Evolutionary conservation across 2,329 filamentous ascomycete species (phyloP).

Genomic region (Raffaelea arxii): DNA sequence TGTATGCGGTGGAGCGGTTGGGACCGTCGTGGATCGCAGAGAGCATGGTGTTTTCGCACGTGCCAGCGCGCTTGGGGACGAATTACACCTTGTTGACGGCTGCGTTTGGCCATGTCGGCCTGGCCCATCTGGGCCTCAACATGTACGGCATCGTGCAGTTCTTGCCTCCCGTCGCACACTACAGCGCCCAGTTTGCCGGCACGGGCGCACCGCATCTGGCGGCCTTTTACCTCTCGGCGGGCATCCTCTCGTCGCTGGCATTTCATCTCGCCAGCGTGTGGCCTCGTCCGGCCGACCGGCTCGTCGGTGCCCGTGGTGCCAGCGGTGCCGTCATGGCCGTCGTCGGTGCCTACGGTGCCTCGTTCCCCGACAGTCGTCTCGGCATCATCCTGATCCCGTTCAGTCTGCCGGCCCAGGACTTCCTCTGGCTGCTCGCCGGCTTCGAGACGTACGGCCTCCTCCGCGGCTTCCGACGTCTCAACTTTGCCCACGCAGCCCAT

Average conservation of each 20-base stretch:
- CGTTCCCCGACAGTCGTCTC: slow-evolving; percentile 11
- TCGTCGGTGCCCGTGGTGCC: slow-evolving; percentile 14
- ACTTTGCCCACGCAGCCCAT: slow-evolving; percentile 15
- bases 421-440: slow-evolving; percentile 8
- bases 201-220: slow-evolving; percentile 15
- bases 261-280: slow-evolving; percentile 13
- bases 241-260: slow-evolving; percentile 13
- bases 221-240: slow-evolving; percentile 17
- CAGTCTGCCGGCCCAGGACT: slow-evolving; percentile 12
- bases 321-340: slow-evolving; percentile 17
- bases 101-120: slow-evolving; percentile 19
- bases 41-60: slow-evolving; percentile 12
- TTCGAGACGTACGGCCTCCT: slow-evolving; percentile 17
- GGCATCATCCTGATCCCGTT: slow-evolving; percentile 13
- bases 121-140: slow-evolving; percentile 18
- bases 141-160: slow-evolving; percentile 19
- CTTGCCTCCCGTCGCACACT: slow-evolving; percentile 14
- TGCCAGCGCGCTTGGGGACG: slow-evolving; percentile 5
- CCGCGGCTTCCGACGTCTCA: slow-evolving; percentile 12
- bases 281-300: slow-evolving; percentile 10
- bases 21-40: slow-evolving; percentile 9
- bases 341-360: slow-evolving; percentile 14
- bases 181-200: slow-evolving; percentile 9
- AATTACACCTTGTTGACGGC: slow-evolving; percentile 19
- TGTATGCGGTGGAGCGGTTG: slow-evolving; percentile 10